Conservation (phyloP, 805 yeast genomes). For the Nakazawaea molendinolei region DNA sequence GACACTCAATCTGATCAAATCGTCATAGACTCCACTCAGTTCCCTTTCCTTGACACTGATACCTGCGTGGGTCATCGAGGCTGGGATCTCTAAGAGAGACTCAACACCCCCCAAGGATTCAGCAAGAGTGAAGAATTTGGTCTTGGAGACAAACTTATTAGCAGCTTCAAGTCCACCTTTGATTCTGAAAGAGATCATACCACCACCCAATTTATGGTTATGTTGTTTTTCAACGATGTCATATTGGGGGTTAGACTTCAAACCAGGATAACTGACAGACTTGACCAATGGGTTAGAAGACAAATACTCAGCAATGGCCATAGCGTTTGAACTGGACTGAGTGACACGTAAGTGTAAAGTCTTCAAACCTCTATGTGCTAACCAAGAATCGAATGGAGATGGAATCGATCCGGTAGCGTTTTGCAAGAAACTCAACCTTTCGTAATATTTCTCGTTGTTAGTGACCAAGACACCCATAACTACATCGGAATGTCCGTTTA, state of each 20-base stretch:
- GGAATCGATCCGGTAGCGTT: conserved; percentile 88
- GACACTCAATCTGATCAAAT: conserved; percentile 74
- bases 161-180: conserved; percentile 78
- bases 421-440: conserved; percentile 68
- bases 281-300: conserved; percentile 42
- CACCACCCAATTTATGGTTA: conserved; percentile 83
- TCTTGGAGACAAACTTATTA: conserved; percentile 60
- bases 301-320: conserved; percentile 62
- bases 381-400: conserved; percentile 87
- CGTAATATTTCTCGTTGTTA: conserved; percentile 52
- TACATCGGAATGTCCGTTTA: conserved; percentile 90
- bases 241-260: conserved; percentile 56
- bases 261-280: conserved; percentile 80
- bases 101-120: conserved; percentile 91
- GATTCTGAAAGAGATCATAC: conserved; percentile 85
- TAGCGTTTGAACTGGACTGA: conserved; percentile 63
- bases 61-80: conserved; percentile 90
- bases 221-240: conserved; percentile 67
- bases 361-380: conserved; percentile 87
- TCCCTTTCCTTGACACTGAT: conserved; percentile 75
- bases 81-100: conserved; percentile 81
- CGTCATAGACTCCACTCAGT: conserved; percentile 74
- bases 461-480: conserved; percentile 81
- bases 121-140: conserved; percentile 77
- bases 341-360: conserved; percentile 76